Base-by-base conservation (phyloP, 192 early-diverging fungal genomes). In the Cladochytrium replicatum region DNA sequence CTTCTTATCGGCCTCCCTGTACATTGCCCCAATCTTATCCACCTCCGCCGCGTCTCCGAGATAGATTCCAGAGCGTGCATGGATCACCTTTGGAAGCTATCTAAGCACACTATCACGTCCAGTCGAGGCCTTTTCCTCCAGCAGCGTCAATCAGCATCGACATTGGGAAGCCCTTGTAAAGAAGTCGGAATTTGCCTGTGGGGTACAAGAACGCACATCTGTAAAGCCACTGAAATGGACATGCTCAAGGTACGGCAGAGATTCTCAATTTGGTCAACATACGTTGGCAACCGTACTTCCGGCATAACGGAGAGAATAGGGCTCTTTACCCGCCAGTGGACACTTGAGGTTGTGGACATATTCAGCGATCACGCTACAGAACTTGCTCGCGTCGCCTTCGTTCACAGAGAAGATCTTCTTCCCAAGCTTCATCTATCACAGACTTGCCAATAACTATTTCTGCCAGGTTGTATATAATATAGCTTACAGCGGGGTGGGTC, bases 151-250 rank as follows among this genome's bases (percentile, higher is more conserved):
- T 69, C 37, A 98, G 65, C 50, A 83, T 86, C 0, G 91, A 82
- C 95, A 98, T 98, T n/a, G 92, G 95, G 77, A 94, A 98, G 61
- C 89, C 88, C 73, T 98, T 92, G 69, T 98, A 98, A 37, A 98
- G 71, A 38, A 98, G 78, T 53, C 95, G 80, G 50, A 98, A 84
- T 65, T 98, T 98, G 62, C 87, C 91, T 9, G 77, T 79, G 1
- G 88, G 88, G 61, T 94, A 91, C 50, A 86, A 74, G 73, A 90
- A 92, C 45, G 89, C 77, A n/a, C 87, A 88, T 75, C 88, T 86
- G 43, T 91, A 92, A 29, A n/a, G n/a, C n/a, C 89, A 73, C n/a
- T n/a, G n/a, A n/a, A n/a, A n/a, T n/a, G n/a, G n/a, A n/a, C n/a
- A 38, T 92, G 67, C 32, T 90, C 93, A 46, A 90, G 83, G 72